phyloP scores from a whole-genome alignment of 192 early-diverging fungal species.

The Rhizophagus clarus region DNA sequence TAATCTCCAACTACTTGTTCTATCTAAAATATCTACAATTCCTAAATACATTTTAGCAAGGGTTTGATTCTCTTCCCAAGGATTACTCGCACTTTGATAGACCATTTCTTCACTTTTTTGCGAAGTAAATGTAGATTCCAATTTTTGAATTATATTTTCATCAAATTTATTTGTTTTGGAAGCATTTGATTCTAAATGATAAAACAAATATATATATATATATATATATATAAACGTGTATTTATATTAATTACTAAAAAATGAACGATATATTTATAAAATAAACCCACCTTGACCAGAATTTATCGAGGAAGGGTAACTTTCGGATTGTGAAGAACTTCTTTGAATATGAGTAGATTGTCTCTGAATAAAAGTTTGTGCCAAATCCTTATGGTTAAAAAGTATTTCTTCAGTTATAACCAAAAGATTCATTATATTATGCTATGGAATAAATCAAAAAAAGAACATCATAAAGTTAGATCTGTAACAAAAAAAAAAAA shows the following conservation, averaged over 20 bases:
- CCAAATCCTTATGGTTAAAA: constrained; percentile 31
- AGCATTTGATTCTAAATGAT: background rate
- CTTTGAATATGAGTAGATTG: background rate
- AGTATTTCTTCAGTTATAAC: constrained; percentile 16
- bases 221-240: too few species aligned
- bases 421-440: constrained; percentile 22
- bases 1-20: constrained; percentile 26
- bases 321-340: background rate
- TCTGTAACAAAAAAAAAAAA: background rate
- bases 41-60: constrained; percentile 11
- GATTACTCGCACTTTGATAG: constrained; percentile 33
- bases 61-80: constrained; percentile 23
- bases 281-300: background rate
- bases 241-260: too few species aligned
- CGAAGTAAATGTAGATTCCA: constrained; percentile 1
- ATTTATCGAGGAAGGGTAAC: constrained; percentile 23
- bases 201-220: background rate
- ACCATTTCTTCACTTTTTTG: constrained; percentile 17
- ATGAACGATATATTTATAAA: too few species aligned
- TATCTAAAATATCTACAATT: constrained; percentile 27
- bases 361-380: constrained; percentile 8
- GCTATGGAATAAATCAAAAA: constrained; percentile 1
- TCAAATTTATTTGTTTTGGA: background rate
- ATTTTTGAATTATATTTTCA: constrained; percentile 16
- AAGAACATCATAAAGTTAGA: background rate